These are phyloP conservation scores for Fusarium sp. DNA, from an alignment of 2,329 filamentous ascomycete species.

Conservation along the genomic window DNA sequence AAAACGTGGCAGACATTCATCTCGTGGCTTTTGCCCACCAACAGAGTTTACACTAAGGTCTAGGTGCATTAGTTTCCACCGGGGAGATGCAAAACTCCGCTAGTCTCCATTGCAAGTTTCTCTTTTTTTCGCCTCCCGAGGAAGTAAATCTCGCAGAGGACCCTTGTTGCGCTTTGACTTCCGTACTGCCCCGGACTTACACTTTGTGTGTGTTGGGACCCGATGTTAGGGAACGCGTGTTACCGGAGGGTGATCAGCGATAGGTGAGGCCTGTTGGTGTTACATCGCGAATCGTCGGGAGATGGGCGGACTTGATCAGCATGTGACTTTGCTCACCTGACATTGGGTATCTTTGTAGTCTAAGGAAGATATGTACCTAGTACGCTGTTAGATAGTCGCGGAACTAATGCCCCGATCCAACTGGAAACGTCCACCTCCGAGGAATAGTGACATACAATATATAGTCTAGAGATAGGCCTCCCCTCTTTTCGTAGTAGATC, in stretches of 20 bases:
- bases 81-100: background rate
- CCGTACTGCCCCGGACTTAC: background rate
- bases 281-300: background rate
- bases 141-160: background rate
- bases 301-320: background rate
- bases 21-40: background rate
- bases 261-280: background rate
- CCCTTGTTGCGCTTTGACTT: conserved; percentile 1
- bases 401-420: background rate
- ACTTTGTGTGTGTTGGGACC: background rate
- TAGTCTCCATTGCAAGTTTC: background rate
- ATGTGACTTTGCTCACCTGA: background rate
- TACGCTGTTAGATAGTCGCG: background rate
- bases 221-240: background rate
- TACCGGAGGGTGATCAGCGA: background rate
- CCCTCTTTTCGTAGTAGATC: background rate
- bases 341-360: background rate
- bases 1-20: background rate
- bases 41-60: background rate
- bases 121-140: background rate
- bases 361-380: background rate
- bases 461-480: background rate
- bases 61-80: background rate
- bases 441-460: background rate
- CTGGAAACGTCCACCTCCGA: background rate